Evolutionary conservation across 305 asterid species (phyloP), one percentile per base, ranked within the genome.

Genomic region (Fraxinus paxiana): DNA sequence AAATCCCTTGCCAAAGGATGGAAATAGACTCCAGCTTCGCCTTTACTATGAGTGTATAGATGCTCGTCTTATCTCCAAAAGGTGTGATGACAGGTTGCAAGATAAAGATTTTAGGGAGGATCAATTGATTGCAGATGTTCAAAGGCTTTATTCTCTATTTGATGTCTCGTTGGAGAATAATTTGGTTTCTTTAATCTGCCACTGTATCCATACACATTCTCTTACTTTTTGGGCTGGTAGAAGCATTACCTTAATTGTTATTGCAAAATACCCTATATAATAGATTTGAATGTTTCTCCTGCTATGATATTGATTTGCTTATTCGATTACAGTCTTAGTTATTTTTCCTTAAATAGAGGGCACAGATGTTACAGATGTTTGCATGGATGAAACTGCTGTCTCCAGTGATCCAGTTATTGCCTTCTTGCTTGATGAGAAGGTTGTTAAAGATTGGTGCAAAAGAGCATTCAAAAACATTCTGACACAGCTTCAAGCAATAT

Each of bases 371-470:
- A 89, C 92, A 28, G 97, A 94, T 90, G 99, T 94, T 79, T 96
- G 99, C 84, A 96, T 96, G 98, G 97, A 96, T 87, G 99, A 96
- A 88, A 90, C 86, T 87, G 98, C 98, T 78, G 97, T 94, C 75
- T 96, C 98, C 43, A 94, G 97, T 87, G 99, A 96, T 90, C 97
- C 98, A 35, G 90, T 94, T 73, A 87, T 82, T 56, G 99, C 99
- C 54, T 89, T 93, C 91, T 87, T 96, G 87, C 97, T 96, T 76
- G 99, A 96, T 87, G 99, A 92, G 90, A 95, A 92, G 91, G 99
- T 96, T 70, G 94, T 96, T 83, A 92, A 91, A 87, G 98, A 94
- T 85, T 96, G 99, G 99, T 96, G 99, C 97, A 88, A 89, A 88
- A 82, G 87, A 83, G 88, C 91, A 37, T 96, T 92, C 89, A 86